phyloP scores from a whole-genome alignment of 805 yeast genomes.

The Sungouiella thailandica region DNA sequence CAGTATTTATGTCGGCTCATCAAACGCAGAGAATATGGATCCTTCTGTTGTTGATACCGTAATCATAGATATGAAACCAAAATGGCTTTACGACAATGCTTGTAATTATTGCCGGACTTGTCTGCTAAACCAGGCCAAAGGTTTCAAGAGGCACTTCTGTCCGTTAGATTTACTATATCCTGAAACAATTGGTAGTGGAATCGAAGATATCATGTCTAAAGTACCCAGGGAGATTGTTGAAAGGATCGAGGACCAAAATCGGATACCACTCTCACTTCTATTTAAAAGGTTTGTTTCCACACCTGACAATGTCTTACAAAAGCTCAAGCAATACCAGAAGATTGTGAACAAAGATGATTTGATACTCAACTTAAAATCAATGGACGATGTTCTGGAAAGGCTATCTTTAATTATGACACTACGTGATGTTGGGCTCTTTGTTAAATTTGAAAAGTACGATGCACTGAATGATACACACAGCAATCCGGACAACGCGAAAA shows the following conservation, averaged over 20 bases:
- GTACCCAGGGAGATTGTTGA: conserved; percentile 1
- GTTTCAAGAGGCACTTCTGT: conserved; percentile 12
- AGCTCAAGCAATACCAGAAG: conserved; percentile 30
- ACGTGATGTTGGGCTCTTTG: conserved; percentile 52
- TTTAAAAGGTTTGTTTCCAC: conserved; percentile 1
- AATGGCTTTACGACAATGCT: conserved; percentile 15
- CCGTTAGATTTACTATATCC: conserved; percentile 10
- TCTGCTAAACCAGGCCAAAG: conserved; percentile 10
- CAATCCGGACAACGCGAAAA: conserved; percentile 25
- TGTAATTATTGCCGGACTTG: conserved; percentile 15
- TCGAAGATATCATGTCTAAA: conserved; percentile 9
- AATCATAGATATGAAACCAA: conserved; percentile 15
- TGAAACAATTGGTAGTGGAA: conserved; percentile 5
- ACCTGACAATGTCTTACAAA: conserved; percentile 20
- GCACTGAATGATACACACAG: conserved; percentile 15
- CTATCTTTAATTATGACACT: conserved; percentile 46
- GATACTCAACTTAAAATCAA: conserved; percentile 25
- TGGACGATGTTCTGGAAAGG: conserved; percentile 34
- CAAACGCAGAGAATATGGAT: neutral
- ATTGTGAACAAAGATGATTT: conserved; percentile 28
- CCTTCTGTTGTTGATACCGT: conserved; percentile 1
- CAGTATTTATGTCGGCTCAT: conserved; percentile 22
- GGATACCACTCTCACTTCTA: conserved; percentile 1
- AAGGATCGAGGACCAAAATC: neutral
- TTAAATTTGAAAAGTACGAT: conserved; percentile 33